Base-by-base conservation (phyloP, 768 basidiomycete species). In the Naganishia vishniacii region DNA sequence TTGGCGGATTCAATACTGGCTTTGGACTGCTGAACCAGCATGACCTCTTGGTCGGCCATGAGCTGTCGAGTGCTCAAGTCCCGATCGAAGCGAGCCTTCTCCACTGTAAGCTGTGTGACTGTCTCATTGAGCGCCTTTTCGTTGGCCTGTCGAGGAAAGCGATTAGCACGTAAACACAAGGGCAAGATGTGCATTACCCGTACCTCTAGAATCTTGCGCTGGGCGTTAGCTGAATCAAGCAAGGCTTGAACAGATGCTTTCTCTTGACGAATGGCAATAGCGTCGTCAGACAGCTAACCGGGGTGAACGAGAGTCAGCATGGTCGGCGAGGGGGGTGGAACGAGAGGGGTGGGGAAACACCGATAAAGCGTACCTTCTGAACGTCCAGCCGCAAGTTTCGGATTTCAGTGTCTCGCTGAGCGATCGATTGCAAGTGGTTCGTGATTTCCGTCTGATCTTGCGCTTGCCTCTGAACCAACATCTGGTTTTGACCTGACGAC, bases 1-100 rank as follows among this genome's bases (percentile, higher is more conserved):
- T 56, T 40, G 11, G 63, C 51, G 23, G 29, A 31, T 37, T 64
- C 56, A 23, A 58, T 1, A n/a, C 53, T 53, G 12, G 42, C 44
- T 48, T 64, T 59, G 5, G 63, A 49, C 31, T 58, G 44, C 20
- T 63, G 48, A 12, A 51, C 41, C 7, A 44, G 51, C 48, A 28
- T 51, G 49, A 63, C 28, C 45, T 64, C 31, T n/a, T 64, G 51
- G 23, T 64, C 63, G 12, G 31, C 44, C 12, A 64, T 25, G 44
- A 64, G 45, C 20, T 59, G 53, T 32, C 63, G 63, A 34, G 49
- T 64, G 9, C 26, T 32, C 3, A 64, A 28, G 13, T 64, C 53
- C n/a, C 56, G 41, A 23, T 53, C 53, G 4, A 64, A 53, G 18
- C 41, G 25, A 29, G 63, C 63, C 23, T 64, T 64, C 46, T 64